Conservation (phyloP, 2,329 filamentous ascomycete genomes). For the Trichoderma sp. region DNA sequence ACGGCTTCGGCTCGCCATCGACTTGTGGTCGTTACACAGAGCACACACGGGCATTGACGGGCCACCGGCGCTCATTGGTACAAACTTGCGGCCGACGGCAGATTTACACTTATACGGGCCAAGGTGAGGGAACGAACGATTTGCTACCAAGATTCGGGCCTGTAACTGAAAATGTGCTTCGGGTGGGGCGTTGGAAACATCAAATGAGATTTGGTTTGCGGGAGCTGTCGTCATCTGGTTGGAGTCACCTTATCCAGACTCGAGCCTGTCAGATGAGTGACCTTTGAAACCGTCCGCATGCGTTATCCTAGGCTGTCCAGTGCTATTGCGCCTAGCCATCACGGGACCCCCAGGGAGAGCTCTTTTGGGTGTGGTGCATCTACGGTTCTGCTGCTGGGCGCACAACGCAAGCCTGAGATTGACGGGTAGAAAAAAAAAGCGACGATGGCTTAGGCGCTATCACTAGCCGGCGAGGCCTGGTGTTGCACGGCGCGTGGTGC, state of each 20-base stretch:
- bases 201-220: not conserved
- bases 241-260: not conserved
- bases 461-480: not conserved
- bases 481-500: conserved; percentile 10
- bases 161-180: not conserved
- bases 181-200: not conserved
- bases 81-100: conserved; percentile 1
- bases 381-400: not conserved
- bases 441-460: not conserved
- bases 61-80: not conserved
- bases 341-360: not conserved
- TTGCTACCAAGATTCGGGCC: not conserved
- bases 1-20: conserved; percentile 7
- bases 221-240: not conserved
- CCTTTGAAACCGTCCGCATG: not conserved
- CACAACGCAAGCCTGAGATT: not conserved
- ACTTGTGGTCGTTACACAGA: conserved; percentile 1
- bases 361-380: not conserved
- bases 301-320: not conserved
- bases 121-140: not conserved
- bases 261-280: not conserved
- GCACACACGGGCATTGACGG: not conserved
- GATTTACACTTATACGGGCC: not conserved
- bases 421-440: not conserved
- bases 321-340: not conserved